Evolutionary conservation across 768 basidiomycete genomes (phyloP).

Genomic region (Boletus pseudo-olivaceus): DNA sequence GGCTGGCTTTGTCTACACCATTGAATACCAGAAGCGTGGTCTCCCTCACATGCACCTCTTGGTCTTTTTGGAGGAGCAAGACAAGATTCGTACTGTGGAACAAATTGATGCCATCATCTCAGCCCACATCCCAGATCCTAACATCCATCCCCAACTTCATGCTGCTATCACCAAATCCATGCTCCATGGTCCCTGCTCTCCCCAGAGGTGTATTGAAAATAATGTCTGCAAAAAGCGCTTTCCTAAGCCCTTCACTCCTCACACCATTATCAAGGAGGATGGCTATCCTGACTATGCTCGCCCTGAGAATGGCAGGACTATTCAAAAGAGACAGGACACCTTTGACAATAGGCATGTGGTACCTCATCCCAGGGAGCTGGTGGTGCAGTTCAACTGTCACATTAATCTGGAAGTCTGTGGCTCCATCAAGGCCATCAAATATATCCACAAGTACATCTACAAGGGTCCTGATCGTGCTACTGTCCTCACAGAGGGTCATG

Average conservation of each 20-base stretch:
- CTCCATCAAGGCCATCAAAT: background rate
- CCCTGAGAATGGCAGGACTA: background rate
- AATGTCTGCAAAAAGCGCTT: background rate
- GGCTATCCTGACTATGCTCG: background rate
- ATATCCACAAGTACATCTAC: background rate
- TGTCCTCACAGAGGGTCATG: background rate
- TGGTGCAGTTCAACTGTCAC: background rate
- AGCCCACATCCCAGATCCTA: background rate
- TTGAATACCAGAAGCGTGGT: constrained; percentile 31
- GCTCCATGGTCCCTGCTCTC: background rate
- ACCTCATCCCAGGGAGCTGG: background rate
- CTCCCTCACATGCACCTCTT: background rate
- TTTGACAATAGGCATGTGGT: background rate
- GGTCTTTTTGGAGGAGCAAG: background rate
- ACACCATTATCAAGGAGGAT: background rate
- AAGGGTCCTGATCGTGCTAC: background rate
- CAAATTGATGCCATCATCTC: background rate
- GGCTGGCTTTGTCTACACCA: constrained; percentile 46
- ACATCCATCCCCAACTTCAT: background rate
- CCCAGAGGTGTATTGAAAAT: background rate
- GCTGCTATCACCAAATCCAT: background rate
- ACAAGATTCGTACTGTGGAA: background rate
- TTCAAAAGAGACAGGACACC: background rate
- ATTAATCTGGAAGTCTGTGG: background rate
- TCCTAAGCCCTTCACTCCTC: background rate